Conservation (phyloP, 2,329 filamentous ascomycete genomes). For the Stachybotrys elegans region DNA sequence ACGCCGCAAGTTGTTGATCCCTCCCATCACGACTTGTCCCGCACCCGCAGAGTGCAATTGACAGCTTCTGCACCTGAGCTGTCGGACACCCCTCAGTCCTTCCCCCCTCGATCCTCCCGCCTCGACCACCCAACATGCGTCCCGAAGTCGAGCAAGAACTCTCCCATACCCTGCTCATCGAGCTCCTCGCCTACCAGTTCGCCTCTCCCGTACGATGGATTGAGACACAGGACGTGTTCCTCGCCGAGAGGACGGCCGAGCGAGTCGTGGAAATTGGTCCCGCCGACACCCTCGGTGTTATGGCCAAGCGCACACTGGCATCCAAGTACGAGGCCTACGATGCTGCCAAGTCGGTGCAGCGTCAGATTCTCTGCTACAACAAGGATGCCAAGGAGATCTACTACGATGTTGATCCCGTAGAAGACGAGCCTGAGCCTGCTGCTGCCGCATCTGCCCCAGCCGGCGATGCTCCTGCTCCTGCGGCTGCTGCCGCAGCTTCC, state of each 20-base stretch:
- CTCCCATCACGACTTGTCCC: no score
- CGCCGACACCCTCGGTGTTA: constrained; percentile 91
- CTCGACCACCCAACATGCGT: constrained; percentile 64
- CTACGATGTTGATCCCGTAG: constrained; percentile 93
- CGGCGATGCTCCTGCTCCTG: constrained; percentile 46
- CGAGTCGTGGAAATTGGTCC: constrained; percentile 97
- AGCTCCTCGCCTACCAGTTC: constrained; percentile 98
- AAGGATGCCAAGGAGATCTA: constrained; percentile 99
- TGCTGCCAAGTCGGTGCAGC: constrained; percentile 90
- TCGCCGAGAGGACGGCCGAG: constrained; percentile 92
- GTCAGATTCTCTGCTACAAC: constrained; percentile 98
- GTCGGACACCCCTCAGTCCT: no score
- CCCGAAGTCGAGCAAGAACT: constrained; percentile 99
- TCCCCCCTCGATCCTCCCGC: constrained; percentile 13
- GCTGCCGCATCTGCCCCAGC: constrained; percentile 42
- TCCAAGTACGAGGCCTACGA: constrained; percentile 99
- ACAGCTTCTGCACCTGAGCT: no score
- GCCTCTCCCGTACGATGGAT: constrained; percentile 99
- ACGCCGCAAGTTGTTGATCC: no score
- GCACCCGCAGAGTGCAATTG: no score
- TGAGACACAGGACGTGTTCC: constrained; percentile 99
- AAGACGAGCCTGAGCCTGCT: constrained; percentile 74
- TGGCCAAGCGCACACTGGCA: constrained; percentile 92
- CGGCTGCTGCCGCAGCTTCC: constrained; percentile 49
- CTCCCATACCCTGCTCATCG: constrained; percentile 94